Percentiles rank a stretch among this genome's conserved stretches.
Evolutionary conservation across 139 green algal genomes (phyloP).

Genomic region (Zygnema cylindricum): DNA sequence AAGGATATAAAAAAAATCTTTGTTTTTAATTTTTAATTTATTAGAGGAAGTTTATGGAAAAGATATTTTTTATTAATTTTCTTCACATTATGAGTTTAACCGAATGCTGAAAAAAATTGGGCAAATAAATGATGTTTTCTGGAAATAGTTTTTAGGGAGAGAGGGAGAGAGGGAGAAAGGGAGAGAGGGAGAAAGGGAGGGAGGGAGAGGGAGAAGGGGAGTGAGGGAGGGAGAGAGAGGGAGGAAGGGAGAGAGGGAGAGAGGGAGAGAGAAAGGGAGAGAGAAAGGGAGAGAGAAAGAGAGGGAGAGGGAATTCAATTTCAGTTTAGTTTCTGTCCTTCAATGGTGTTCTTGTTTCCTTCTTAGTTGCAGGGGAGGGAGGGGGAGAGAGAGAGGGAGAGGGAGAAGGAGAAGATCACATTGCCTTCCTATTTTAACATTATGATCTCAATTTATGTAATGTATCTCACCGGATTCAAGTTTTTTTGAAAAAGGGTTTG

Average conservation of each 20-base stretch:
- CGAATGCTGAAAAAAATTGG: neutral
- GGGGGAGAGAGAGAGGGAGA: neutral
- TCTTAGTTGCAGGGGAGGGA: conserved; percentile 3
- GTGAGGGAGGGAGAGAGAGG: too few species aligned
- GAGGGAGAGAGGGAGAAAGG: neutral
- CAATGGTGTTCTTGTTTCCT: neutral
- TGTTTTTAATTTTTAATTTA: neutral
- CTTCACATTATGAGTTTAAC: too few species aligned
- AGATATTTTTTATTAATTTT: too few species aligned
- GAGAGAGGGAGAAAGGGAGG: conserved; percentile 7
- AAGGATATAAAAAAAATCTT: neutral
- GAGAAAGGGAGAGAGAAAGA: neutral
- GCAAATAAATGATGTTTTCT: neutral
- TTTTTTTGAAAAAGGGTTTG: neutral
- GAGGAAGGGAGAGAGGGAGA: neutral
- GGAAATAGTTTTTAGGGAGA: neutral
- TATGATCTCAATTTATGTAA: neutral
- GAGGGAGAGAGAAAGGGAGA: neutral
- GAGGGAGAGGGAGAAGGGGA: neutral
- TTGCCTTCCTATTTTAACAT: neutral
- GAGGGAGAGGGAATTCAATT: neutral
- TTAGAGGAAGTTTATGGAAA: neutral
- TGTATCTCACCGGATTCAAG: neutral
- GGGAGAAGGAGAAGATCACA: neutral
- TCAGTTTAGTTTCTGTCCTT: neutral